A percentile compares a stretch with the other conserved stretches of the same genome.
Conservation (phyloP, 1,284 basidiomycete genomes). For the Microbotryum silenes-acaulis region DNA sequence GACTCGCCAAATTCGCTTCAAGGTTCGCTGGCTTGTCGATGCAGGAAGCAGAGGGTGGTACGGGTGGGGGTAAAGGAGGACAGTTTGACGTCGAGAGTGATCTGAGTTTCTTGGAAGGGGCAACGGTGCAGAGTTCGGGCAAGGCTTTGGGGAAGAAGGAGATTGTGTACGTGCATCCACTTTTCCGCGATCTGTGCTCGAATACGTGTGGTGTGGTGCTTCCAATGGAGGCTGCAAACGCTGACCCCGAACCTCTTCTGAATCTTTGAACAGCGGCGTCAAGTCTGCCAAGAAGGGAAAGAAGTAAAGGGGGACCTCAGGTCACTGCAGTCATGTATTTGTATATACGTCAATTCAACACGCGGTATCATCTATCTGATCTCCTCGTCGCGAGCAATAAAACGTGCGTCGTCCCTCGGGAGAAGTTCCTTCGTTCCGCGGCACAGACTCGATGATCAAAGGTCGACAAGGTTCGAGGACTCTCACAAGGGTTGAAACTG, state of each 20-base stretch:
- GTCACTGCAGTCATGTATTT: too few species aligned
- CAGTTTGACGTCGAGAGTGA: slow-evolving; percentile 24
- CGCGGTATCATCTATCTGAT: too few species aligned
- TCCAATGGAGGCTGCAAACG: background rate
- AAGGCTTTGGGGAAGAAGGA: slow-evolving; percentile 20
- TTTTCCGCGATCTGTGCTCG: too few species aligned
- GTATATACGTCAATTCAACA: too few species aligned
- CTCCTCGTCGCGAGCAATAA: too few species aligned
- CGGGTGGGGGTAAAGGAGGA: background rate
- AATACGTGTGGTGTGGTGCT: background rate
- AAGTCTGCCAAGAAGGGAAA: slow-evolving; percentile 24
- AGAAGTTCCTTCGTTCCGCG: too few species aligned
- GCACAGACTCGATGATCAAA: too few species aligned
- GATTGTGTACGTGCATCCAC: slow-evolving; percentile 8
- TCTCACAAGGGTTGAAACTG: too few species aligned
- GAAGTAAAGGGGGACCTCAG: slow-evolving; percentile 12
- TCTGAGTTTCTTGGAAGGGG: slow-evolving; percentile 21
- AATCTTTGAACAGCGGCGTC: background rate
- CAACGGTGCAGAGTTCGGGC: slow-evolving; percentile 17
- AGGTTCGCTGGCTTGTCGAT: slow-evolving; percentile 7
- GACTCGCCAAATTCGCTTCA: slow-evolving; percentile 17
- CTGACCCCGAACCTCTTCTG: too few species aligned
- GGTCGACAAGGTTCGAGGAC: too few species aligned
- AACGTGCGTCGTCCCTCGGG: too few species aligned
- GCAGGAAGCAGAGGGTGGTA: background rate